phyloP scores from a whole-genome alignment of 2,329 filamentous ascomycete species.

The Calonectria pauciramosa region DNA sequence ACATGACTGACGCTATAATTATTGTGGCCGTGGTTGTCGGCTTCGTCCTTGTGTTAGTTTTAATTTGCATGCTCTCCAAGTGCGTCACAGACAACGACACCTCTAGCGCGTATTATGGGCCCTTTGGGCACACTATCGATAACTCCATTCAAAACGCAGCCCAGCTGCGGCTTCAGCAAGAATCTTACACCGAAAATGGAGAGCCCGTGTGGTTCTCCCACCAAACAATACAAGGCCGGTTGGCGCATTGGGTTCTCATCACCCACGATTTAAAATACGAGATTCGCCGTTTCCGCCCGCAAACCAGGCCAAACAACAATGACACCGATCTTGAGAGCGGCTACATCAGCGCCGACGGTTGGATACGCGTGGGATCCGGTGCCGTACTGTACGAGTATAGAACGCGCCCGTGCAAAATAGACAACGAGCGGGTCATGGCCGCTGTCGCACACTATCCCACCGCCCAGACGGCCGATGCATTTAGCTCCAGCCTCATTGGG shows the following conservation, averaged over 20 bases:
- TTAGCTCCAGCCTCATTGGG: background rate
- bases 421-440: background rate
- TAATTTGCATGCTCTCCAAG: background rate
- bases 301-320: background rate
- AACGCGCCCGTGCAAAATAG: background rate
- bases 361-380: slow-evolving; percentile 2
- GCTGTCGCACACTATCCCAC: background rate
- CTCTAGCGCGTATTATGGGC: background rate
- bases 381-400: slow-evolving; percentile 9
- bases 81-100: background rate
- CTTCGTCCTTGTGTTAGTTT: background rate
- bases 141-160: background rate
- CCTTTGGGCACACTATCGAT: background rate
- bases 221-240: background rate
- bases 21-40: background rate
- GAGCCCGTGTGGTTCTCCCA: slow-evolving; percentile 14
- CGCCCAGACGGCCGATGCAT: background rate
- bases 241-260: slow-evolving; percentile 6
- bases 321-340: background rate
- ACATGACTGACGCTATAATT: background rate
- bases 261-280: slow-evolving; percentile 7
- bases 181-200: slow-evolving; percentile 2
- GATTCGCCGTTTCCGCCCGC: background rate
- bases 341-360: background rate
- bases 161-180: slow-evolving; percentile 11